A percentile compares a stretch with the other conserved stretches of the same genome.
These are phyloP conservation scores for Aphanomyces euteiches DNA, from an alignment of 352 stramenopile species.

Conservation along the genomic window DNA sequence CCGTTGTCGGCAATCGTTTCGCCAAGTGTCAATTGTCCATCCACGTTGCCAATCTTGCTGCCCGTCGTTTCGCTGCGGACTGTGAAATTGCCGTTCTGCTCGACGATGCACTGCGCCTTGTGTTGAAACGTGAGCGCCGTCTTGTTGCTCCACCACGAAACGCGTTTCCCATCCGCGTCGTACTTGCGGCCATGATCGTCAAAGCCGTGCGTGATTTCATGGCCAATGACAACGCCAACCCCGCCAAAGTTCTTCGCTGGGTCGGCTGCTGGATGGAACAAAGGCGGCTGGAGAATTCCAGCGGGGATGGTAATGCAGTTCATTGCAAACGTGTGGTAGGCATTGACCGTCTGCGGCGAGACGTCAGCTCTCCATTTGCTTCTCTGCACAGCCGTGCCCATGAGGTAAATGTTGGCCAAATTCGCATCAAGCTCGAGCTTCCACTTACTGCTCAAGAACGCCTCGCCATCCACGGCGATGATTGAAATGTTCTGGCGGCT, in stretches of 20 bases:
- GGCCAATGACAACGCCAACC: slow-evolving; percentile 68
- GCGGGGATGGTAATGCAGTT: slow-evolving; percentile 74
- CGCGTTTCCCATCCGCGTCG: slow-evolving; percentile 55
- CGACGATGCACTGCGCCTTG: slow-evolving; percentile 34
- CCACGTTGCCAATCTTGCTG: slow-evolving; percentile 39
- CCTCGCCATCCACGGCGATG: not conserved
- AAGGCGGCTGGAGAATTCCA: slow-evolving; percentile 68
- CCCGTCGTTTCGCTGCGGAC: slow-evolving; percentile 23
- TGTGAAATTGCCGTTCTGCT: slow-evolving; percentile 33
- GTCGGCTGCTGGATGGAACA: slow-evolving; percentile 59
- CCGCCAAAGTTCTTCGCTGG: slow-evolving; percentile 72
- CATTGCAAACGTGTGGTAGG: slow-evolving; percentile 27
- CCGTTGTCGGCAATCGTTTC: slow-evolving; percentile 76
- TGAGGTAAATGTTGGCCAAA: slow-evolving; percentile 10
- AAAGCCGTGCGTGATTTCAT: slow-evolving; percentile 84
- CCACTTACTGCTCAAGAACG: slow-evolving; percentile 4
- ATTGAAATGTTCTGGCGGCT: slow-evolving; percentile 7
- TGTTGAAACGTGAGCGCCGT: slow-evolving; percentile 48
- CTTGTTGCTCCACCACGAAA: slow-evolving; percentile 67
- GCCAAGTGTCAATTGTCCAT: slow-evolving; percentile 62
- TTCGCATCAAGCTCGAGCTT: not conserved
- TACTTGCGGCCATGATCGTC: slow-evolving; percentile 73
- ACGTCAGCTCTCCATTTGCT: slow-evolving; percentile 43
- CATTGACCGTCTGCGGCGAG: slow-evolving; percentile 73
- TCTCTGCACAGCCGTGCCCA: slow-evolving; percentile 14